These are phyloP conservation scores for Telopea speciosissima DNA, from an alignment of 177 flowering plant genomes.

Conservation along the genomic window DNA sequence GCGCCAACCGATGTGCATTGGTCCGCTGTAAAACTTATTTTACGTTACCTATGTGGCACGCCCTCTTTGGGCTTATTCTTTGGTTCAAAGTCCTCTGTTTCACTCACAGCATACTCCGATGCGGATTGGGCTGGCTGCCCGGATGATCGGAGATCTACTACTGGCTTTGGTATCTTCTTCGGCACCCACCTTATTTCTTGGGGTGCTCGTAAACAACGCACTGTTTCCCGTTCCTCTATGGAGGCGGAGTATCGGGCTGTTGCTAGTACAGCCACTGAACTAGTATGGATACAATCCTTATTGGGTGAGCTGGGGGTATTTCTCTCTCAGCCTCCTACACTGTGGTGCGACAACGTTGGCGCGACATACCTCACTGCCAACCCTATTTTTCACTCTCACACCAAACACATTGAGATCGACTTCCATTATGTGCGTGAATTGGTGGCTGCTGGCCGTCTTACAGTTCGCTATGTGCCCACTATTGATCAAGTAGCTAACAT, in stretches of 20 bases:
- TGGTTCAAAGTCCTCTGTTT: background rate
- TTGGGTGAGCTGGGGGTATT: background rate
- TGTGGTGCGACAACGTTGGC: background rate
- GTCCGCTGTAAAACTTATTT: background rate
- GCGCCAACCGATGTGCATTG: background rate
- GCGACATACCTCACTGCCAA: background rate
- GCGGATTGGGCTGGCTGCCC: too few relatives aligned
- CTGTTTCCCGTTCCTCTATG: background rate
- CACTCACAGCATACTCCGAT: background rate
- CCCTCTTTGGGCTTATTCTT: background rate
- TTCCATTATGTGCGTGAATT: background rate
- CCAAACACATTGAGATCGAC: background rate
- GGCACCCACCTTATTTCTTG: constrained; percentile 1
- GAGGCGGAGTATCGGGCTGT: constrained; percentile 1
- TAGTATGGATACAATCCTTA: background rate
- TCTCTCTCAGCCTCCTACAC: background rate
- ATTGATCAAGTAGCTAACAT: too few relatives aligned
- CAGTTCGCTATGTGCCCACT: background rate
- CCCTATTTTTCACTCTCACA: too few relatives aligned
- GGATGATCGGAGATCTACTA: background rate
- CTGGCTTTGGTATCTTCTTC: background rate
- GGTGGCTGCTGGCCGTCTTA: background rate
- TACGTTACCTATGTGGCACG: background rate
- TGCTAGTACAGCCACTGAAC: background rate
- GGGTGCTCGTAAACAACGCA: constrained; percentile 5